phyloP scores from a whole-genome alignment of 768 basidiomycete species.

The Leccinum ochraceum region DNA sequence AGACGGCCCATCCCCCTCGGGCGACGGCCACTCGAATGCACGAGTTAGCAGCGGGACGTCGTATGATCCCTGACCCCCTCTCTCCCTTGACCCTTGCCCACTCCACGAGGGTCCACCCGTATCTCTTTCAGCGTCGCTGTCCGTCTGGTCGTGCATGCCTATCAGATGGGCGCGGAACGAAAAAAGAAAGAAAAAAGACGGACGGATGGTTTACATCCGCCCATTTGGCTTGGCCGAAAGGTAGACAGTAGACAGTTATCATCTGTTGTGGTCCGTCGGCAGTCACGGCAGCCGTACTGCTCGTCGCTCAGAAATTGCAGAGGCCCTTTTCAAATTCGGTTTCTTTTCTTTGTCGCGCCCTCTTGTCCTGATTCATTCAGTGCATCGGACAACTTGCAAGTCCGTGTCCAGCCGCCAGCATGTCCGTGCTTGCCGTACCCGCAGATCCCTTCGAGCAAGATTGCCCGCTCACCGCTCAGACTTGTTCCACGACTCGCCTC shows the following conservation, averaged over 20 bases:
- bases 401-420: not conserved
- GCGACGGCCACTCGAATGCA: slow-evolving; percentile 28
- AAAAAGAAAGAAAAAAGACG: slow-evolving; percentile 34
- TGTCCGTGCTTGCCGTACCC: not conserved
- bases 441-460: slow-evolving; percentile 5
- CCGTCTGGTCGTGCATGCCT: slow-evolving; percentile 31
- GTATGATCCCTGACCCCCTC: slow-evolving; percentile 11
- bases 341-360: slow-evolving; percentile 7
- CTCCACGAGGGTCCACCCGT: slow-evolving; percentile 42
- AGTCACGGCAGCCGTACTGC: slow-evolving; percentile 23
- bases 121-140: slow-evolving; percentile 47
- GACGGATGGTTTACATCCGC: slow-evolving; percentile 33
- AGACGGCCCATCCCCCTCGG: slow-evolving; percentile 18
- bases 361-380: slow-evolving; percentile 2
- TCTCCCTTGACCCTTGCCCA: slow-evolving; percentile 22
- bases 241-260: slow-evolving; percentile 14
- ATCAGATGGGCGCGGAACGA: slow-evolving; percentile 28
- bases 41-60: slow-evolving; percentile 21
- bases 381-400: not conserved
- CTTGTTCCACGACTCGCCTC: slow-evolving; percentile 5
- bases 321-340: slow-evolving; percentile 28
- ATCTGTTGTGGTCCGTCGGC: slow-evolving; percentile 27
- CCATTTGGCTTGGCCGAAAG: slow-evolving; percentile 24
- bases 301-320: slow-evolving; percentile 25
- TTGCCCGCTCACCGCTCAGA: not conserved